Evolutionary conservation across 2,329 filamentous ascomycete genomes (phyloP).

Genomic region (Aspergillus neotritici): DNA sequence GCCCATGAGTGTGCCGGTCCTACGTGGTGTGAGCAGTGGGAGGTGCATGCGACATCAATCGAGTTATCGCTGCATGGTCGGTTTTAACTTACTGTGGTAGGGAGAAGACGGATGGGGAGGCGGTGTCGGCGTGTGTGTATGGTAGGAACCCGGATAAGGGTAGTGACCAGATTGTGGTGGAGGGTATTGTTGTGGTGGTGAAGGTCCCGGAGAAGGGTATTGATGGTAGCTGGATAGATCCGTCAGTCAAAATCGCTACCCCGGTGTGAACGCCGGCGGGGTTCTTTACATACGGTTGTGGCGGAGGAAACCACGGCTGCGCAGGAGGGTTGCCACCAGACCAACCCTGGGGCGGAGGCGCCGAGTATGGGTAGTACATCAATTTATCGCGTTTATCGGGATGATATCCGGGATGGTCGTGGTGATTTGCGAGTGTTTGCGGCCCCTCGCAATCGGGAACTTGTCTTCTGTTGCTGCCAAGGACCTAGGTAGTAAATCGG

Average conservation of each 20-base stretch:
- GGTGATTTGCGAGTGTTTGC: no score
- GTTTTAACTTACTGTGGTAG: slow-evolving; percentile 12
- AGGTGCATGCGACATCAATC: no score
- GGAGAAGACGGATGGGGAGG: slow-evolving; percentile 12
- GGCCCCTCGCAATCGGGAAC: no score
- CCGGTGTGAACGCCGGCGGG: no score
- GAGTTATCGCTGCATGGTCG: no score
- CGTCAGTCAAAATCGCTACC: neutral
- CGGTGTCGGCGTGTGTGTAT: slow-evolving; percentile 12
- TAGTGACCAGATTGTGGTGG: slow-evolving; percentile 5
- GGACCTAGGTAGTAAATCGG: no score
- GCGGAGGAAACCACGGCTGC: slow-evolving; percentile 10
- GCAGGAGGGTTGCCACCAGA: slow-evolving; percentile 11
- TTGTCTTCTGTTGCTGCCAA: no score
- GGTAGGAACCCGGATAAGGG: neutral
- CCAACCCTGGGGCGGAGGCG: slow-evolving; percentile 12
- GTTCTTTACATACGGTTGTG: slow-evolving; percentile 10
- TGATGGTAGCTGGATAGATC: neutral
- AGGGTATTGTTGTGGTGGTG: slow-evolving; percentile 1
- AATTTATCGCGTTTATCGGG: slow-evolving; percentile 6
- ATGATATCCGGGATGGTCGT: neutral
- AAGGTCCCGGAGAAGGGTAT: slow-evolving; percentile 7
- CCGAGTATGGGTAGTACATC: slow-evolving; percentile 19
- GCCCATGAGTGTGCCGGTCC: slow-evolving; percentile 50
- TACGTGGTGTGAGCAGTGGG: slow-evolving; percentile 9